Percentiles rank a stretch among this genome's conserved stretches.
Evolutionary conservation across 202 grass and related monocot species (phyloP).

Genomic region (Panicum hallii): DNA sequence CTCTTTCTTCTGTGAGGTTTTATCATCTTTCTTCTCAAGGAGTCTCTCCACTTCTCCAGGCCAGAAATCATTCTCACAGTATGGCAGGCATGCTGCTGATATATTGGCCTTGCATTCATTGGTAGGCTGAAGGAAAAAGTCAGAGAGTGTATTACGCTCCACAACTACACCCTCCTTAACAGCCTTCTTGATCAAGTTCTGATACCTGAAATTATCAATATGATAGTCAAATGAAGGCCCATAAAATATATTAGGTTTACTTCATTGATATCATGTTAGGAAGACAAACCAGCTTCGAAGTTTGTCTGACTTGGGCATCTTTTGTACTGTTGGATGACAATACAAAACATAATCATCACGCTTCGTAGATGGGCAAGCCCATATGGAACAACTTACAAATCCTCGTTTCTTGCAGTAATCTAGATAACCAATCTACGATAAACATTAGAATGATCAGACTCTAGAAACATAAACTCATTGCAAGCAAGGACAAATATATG

Average conservation of each 20-base stretch:
- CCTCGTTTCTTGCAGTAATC: constrained; percentile 91
- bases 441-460: constrained; percentile 15
- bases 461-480: constrained; percentile 23
- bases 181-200: constrained; percentile 78
- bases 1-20: constrained; percentile 66
- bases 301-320: constrained; percentile 95
- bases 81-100: constrained; percentile 84
- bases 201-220: constrained; percentile 71
- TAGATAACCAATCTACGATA: constrained; percentile 84
- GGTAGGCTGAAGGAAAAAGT: constrained; percentile 74
- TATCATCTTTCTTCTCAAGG: constrained; percentile 76
- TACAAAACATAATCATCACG: constrained; percentile 96
- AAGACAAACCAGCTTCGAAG: constrained; percentile 83
- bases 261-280: constrained; percentile 8
- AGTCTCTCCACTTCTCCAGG: constrained; percentile 90
- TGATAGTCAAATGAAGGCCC: constrained; percentile 33
- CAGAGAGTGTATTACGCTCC: constrained; percentile 81
- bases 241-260: constrained; percentile 41
- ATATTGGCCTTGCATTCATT: constrained; percentile 79
- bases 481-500: constrained; percentile 29
- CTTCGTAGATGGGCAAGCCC: constrained; percentile 94
- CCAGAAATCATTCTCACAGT: constrained; percentile 96
- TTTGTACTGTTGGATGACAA: constrained; percentile 90
- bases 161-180: constrained; percentile 75
- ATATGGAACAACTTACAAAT: constrained; percentile 94